Conservation (phyloP, 2,329 filamentous ascomycete species). For the Phyllosticta capitalensis region DNA sequence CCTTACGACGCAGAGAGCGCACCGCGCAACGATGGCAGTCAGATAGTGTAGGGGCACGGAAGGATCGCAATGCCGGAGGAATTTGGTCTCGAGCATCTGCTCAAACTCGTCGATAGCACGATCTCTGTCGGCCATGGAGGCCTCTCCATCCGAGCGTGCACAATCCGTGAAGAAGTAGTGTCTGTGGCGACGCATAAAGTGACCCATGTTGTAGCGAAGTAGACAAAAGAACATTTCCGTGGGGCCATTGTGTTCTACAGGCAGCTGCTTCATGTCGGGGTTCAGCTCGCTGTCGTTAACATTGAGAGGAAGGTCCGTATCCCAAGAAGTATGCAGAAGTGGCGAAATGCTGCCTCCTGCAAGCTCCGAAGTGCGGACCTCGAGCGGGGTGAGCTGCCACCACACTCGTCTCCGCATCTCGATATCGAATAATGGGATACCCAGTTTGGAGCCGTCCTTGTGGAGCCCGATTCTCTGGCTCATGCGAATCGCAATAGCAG, state of each 20-base stretch:
- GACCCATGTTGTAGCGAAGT: slow-evolving; percentile 33
- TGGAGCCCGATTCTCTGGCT: slow-evolving; percentile 53
- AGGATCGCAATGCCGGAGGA: slow-evolving; percentile 26
- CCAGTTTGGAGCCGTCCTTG: slow-evolving; percentile 44
- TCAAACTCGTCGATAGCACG: slow-evolving; percentile 34
- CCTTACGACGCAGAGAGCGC: slow-evolving; percentile 35
- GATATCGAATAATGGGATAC: slow-evolving; percentile 47
- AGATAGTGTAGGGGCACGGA: slow-evolving; percentile 37
- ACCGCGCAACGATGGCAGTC: slow-evolving; percentile 34
- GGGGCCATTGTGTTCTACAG: slow-evolving; percentile 31
- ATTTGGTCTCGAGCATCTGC: slow-evolving; percentile 29
- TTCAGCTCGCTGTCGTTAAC: slow-evolving; percentile 44
- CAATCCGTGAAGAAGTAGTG: slow-evolving; percentile 17
- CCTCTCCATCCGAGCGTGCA: slow-evolving; percentile 18
- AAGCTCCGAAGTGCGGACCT: slow-evolving; percentile 46
- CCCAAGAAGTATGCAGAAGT: slow-evolving; percentile 25
- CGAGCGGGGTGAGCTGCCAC: slow-evolving; percentile 55
- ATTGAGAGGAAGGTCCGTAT: slow-evolving; percentile 42
- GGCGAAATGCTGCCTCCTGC: slow-evolving; percentile 40
- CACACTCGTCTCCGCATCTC: slow-evolving; percentile 53
- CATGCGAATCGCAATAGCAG: slow-evolving; percentile 51
- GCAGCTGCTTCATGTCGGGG: slow-evolving; percentile 34
- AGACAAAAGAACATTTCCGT: slow-evolving; percentile 43
- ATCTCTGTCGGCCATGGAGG: slow-evolving; percentile 18
- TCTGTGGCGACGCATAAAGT: slow-evolving; percentile 23